These are phyloP conservation scores for Chernovozyma aurita DNA, from an alignment of 1,139 yeast genomes.

Conservation along the genomic window DNA sequence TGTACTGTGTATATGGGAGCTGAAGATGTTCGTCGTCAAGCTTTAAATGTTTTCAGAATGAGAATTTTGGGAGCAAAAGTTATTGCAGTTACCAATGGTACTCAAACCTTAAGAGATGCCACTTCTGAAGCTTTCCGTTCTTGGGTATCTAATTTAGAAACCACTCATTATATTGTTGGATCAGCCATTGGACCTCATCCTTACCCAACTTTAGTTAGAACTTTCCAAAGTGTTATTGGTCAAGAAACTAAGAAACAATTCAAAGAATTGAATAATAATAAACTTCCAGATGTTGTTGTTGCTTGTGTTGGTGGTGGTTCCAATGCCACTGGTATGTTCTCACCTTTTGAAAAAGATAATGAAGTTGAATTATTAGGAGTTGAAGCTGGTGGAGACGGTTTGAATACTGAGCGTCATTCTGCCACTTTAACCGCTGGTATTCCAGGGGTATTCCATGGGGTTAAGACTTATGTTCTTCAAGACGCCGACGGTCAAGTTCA, in stretches of 20 bases:
- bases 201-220: constrained; percentile 94
- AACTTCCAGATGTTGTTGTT: constrained; percentile 86
- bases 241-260: constrained; percentile 91
- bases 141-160: constrained; percentile 86
- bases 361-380: constrained; percentile 84
- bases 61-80: constrained; percentile 93
- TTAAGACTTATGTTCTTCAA: constrained; percentile 87
- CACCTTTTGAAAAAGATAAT: constrained; percentile 81
- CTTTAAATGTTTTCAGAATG: constrained; percentile 96
- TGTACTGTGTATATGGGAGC: constrained; percentile 99
- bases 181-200: constrained; percentile 99
- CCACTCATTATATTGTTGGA: constrained; percentile 94
- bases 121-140: constrained; percentile 93
- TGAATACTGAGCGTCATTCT: constrained; percentile 80
- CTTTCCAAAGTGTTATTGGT: constrained; percentile 97
- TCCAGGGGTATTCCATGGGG: constrained; percentile 99
- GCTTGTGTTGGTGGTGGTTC: constrained; percentile 99
- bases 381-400: constrained; percentile 98
- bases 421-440: constrained; percentile 91
- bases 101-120: constrained; percentile 94
- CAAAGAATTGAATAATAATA: constrained; percentile 69
- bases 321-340: constrained; percentile 92
- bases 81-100: constrained; percentile 89
- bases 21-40: constrained; percentile 98
- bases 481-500: constrained; percentile 91